Conservation (phyloP, 352 stramenopile species). For the Phytopythium ostracodes region DNA sequence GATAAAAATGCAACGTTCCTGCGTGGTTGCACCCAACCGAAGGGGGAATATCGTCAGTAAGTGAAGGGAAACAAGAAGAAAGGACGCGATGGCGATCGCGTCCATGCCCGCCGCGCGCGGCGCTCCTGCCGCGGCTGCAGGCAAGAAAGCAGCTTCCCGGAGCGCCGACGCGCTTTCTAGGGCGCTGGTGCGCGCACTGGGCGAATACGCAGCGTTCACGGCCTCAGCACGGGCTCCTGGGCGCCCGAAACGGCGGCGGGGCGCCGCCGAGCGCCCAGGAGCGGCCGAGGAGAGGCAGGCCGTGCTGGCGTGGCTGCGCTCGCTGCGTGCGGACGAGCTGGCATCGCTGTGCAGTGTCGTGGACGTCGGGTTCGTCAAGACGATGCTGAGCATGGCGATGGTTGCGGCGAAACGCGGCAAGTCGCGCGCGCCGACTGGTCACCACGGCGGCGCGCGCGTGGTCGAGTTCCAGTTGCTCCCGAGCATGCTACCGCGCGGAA, state of each 20-base stretch:
- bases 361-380: slow-evolving; percentile 75
- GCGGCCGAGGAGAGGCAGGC: slow-evolving; percentile 24
- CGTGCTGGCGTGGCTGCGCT: slow-evolving; percentile 49
- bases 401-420: slow-evolving; percentile 5
- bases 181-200: slow-evolving; percentile 47
- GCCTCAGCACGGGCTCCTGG: slow-evolving; percentile 2
- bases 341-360: slow-evolving; percentile 59
- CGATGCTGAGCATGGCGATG: slow-evolving; percentile 67
- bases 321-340: slow-evolving; percentile 35
- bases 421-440: neutral
- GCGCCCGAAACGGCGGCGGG: slow-evolving; percentile 14
- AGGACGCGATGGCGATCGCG: neutral
- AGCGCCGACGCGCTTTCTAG: neutral
- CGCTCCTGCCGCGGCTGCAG: neutral
- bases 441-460: slow-evolving; percentile 9
- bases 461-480: slow-evolving; percentile 60
- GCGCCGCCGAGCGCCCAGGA: neutral
- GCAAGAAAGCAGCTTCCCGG: neutral
- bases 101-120: neutral
- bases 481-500: slow-evolving; percentile 1
- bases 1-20: neutral
- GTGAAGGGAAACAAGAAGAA: neutral
- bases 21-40: neutral
- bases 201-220: slow-evolving; percentile 52
- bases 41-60: neutral